phyloP scores from a whole-genome alignment of 2,329 filamentous ascomycete genomes.

The Lithohypha guttulata region DNA sequence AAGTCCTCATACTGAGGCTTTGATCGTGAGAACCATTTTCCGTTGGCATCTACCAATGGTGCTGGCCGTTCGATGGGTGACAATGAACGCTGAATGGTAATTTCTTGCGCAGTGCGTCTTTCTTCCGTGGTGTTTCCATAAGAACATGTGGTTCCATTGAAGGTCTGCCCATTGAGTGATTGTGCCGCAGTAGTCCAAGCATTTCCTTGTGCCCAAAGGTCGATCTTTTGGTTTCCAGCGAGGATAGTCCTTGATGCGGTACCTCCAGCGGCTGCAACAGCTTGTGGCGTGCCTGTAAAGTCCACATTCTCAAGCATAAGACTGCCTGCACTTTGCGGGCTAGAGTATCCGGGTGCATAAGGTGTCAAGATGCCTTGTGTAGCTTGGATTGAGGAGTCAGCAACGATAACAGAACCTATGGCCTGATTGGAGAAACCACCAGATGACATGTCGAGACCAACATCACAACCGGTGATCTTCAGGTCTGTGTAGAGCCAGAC shows the following conservation, averaged over 20 bases:
- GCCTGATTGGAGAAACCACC: conserved; percentile 31
- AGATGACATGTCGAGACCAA: conserved; percentile 41
- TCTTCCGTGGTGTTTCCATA: conserved; percentile 16
- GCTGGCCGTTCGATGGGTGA: conserved; percentile 34
- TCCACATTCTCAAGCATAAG: conserved; percentile 46
- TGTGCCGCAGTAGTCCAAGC: conserved; percentile 40
- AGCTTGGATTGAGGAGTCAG: conserved; percentile 46
- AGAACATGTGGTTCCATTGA: conserved; percentile 20
- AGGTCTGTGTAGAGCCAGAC: conserved; percentile 49
- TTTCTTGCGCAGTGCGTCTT: conserved; percentile 23
- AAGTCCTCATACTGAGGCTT: conserved; percentile 45
- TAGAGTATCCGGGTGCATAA: conserved; percentile 29
- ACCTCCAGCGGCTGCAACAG: conserved; percentile 30
- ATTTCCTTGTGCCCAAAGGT: conserved; percentile 62
- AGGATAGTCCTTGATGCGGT: conserved; percentile 29
- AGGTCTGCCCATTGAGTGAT: conserved; percentile 14
- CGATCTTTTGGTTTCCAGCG: conserved; percentile 41
- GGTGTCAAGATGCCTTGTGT: conserved; percentile 43
- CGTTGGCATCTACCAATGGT: conserved; percentile 35
- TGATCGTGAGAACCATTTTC: conserved; percentile 42
- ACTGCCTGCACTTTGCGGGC: conserved; percentile 37
- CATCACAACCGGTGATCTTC: conserved; percentile 41
- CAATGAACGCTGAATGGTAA: conserved; percentile 46
- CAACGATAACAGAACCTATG: conserved; percentile 45
- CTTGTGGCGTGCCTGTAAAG: conserved; percentile 39